Percentiles rank a stretch among this genome's conserved stretches.
phyloP scores from a whole-genome alignment of 495 filamentous ascomycete genomes.

The Parathielavia appendiculata region DNA sequence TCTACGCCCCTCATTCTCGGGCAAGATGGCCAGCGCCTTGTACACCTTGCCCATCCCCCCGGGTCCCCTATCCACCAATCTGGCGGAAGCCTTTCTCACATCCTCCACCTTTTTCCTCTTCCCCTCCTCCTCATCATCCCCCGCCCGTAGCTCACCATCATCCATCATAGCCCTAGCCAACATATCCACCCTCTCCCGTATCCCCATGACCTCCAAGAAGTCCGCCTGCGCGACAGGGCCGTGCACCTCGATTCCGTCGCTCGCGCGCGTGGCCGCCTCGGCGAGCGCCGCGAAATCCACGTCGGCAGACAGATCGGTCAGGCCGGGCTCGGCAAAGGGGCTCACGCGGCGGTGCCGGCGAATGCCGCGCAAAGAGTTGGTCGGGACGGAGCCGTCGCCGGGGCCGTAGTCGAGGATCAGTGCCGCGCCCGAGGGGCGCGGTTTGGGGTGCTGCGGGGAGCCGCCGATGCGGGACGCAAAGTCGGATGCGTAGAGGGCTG shows the following conservation, averaged over 20 bases:
- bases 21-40: constrained; percentile 86
- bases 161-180: constrained; percentile 48
- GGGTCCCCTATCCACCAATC: constrained; percentile 70
- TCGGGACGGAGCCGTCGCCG: constrained; percentile 61
- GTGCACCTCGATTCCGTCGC: constrained; percentile 79
- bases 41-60: constrained; percentile 91
- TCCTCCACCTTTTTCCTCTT: constrained; percentile 61
- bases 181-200: constrained; percentile 67
- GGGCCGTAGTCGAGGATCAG: constrained; percentile 94
- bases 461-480: constrained; percentile 82
- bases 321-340: constrained; percentile 70
- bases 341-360: constrained; percentile 63
- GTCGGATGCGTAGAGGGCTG: constrained; percentile 67
- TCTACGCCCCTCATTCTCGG: constrained; percentile 65
- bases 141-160: too few species aligned
- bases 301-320: constrained; percentile 81
- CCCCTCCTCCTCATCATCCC: constrained; percentile 43
- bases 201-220: constrained; percentile 76
- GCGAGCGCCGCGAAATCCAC: constrained; percentile 86
- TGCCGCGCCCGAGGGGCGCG: constrained; percentile 69
- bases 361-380: constrained; percentile 86
- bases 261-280: constrained; percentile 69
- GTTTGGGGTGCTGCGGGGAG: constrained; percentile 50
- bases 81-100: constrained; percentile 70
- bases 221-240: constrained; percentile 83